Conservation (phyloP, 345 rosid species). For the Erodium maritimum region DNA sequence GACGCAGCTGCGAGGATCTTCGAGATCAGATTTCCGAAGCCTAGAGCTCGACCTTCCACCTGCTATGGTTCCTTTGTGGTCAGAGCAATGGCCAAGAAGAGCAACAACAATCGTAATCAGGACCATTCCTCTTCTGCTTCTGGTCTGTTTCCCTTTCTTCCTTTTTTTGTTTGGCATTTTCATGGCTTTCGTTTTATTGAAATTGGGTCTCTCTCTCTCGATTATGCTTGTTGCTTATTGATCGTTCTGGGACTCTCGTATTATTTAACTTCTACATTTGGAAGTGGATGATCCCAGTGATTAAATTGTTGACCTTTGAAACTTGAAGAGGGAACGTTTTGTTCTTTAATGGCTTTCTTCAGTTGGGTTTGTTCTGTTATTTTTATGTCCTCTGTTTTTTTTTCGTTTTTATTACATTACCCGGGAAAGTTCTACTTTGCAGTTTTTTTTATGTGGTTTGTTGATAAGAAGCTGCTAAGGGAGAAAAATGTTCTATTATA, state of each 20-base stretch:
- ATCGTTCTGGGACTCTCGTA: neutral
- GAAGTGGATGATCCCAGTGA: neutral
- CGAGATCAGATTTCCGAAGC: slow-evolving; percentile 8
- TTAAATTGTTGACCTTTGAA: neutral
- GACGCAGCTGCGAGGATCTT: slow-evolving; percentile 2
- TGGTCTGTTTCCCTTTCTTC: neutral
- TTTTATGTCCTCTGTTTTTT: neutral
- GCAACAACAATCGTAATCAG: neutral
- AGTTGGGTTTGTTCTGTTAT: neutral
- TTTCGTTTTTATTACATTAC: too few species aligned
- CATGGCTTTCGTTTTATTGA: neutral
- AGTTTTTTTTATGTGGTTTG: too few species aligned
- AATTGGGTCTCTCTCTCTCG: neutral
- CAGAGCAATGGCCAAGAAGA: slow-evolving; percentile 15
- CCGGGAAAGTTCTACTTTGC: too few species aligned
- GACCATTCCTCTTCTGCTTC: neutral
- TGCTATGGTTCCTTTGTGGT: slow-evolving; percentile 3
- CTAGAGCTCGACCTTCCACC: neutral
- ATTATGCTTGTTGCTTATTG: neutral
- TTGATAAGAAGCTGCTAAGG: too few species aligned
- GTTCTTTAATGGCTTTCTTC: neutral
- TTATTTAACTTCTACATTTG: neutral
- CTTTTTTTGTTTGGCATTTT: too few species aligned
- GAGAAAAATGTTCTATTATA: too few species aligned
- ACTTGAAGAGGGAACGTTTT: neutral